These are phyloP conservation scores for Phytophthora fragariaefolia DNA, from an alignment of 352 stramenopile species.

Conservation along the genomic window DNA sequence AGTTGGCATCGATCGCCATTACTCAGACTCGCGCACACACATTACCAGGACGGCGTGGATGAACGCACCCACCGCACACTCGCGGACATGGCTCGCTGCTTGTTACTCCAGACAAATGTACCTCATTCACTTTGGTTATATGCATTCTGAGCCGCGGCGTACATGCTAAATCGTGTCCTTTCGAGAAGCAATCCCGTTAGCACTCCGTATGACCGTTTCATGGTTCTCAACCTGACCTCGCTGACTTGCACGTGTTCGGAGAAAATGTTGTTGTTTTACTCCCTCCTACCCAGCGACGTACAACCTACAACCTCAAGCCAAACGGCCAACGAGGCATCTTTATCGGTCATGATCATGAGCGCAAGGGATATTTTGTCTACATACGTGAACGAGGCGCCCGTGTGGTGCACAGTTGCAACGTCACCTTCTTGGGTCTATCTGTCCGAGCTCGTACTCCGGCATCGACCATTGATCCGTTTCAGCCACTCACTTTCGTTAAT, in stretches of 20 bases:
- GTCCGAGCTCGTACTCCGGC: neutral
- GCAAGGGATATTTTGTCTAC: constrained; percentile 1
- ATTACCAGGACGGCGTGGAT: constrained; percentile 16
- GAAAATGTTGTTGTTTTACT: constrained; percentile 8
- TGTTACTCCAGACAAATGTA: neutral
- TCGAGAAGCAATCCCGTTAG: neutral
- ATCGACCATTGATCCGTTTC: too few species aligned
- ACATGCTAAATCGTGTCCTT: constrained; percentile 5
- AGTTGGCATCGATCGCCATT: neutral
- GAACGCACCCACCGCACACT: constrained; percentile 15
- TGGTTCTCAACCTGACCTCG: neutral
- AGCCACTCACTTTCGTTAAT: too few species aligned
- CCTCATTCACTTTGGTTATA: constrained; percentile 13
- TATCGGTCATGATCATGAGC: neutral
- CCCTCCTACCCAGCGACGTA: neutral
- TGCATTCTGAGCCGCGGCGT: neutral
- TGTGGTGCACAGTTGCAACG: neutral
- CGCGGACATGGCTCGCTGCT: neutral
- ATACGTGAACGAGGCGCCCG: constrained; percentile 3
- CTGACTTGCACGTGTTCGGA: constrained; percentile 1
- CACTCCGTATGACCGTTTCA: constrained; percentile 2
- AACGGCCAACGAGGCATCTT: constrained; percentile 1
- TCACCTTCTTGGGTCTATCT: neutral
- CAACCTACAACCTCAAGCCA: constrained; percentile 4
- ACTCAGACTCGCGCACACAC: constrained; percentile 8